Conservation (phyloP, 1,139 yeast species). For the Scheffersomyces titani region DNA sequence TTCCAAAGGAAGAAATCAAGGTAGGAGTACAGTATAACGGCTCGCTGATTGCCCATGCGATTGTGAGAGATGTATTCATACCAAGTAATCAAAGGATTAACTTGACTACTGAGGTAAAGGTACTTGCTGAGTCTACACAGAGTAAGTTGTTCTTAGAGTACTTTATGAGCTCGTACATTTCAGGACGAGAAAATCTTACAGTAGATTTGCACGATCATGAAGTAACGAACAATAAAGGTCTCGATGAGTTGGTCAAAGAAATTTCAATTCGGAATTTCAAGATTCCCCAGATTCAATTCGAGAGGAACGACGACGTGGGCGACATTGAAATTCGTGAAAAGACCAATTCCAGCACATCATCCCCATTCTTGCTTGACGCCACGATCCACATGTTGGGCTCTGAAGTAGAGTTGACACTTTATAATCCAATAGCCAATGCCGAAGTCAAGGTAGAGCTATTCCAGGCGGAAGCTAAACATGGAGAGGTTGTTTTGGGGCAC, state of each 20-base stretch:
- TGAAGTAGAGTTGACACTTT: conserved; percentile 51
- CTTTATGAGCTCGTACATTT: conserved; percentile 22
- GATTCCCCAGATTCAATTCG: conserved; percentile 17
- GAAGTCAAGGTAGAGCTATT: conserved; percentile 39
- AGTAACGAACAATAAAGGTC: conserved; percentile 13
- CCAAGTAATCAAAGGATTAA: conserved; percentile 16
- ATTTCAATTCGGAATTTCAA: conserved; percentile 12
- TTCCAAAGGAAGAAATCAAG: conserved; percentile 19
- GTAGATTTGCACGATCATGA: conserved; percentile 11
- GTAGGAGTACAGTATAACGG: conserved; percentile 19
- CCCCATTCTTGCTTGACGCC: conserved; percentile 40
- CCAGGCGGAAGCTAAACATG: conserved; percentile 48
- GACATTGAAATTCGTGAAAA: conserved; percentile 1
- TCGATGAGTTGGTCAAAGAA: conserved; percentile 18
- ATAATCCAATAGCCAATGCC: conserved; percentile 51
- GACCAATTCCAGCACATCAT: neutral
- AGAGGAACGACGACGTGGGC: conserved; percentile 4
- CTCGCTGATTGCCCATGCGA: conserved; percentile 17
- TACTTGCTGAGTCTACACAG: conserved; percentile 9
- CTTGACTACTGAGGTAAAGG: conserved; percentile 14
- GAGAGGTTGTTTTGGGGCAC: conserved; percentile 48
- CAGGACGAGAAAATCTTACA: conserved; percentile 17
- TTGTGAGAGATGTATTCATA: conserved; percentile 15
- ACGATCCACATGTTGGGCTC: conserved; percentile 54
- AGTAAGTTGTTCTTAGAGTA: conserved; percentile 15